Conservation (phyloP, 2,329 filamentous ascomycete genomes). For the Epichloe bromicola region DNA sequence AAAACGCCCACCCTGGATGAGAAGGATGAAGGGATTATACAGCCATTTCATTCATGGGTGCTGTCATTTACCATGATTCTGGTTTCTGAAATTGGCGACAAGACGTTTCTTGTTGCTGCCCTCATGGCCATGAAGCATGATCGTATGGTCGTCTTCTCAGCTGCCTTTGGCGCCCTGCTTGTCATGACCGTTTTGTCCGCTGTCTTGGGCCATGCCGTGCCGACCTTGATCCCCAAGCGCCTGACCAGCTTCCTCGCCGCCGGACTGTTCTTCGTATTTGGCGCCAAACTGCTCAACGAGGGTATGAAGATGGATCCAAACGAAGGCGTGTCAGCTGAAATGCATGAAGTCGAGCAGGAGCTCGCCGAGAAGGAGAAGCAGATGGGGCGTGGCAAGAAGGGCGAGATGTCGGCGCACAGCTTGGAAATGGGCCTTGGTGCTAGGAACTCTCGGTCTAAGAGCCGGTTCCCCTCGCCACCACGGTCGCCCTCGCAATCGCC, state of each 20-base stretch:
- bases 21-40: constrained; percentile 51
- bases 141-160: constrained; percentile 82
- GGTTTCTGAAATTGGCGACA: constrained; percentile 93
- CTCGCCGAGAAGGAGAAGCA: constrained; percentile 87
- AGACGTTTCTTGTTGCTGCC: constrained; percentile 92
- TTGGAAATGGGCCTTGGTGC: constrained; percentile 67
- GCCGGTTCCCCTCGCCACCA: constrained; percentile 66
- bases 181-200: constrained; percentile 94
- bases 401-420: constrained; percentile 53
- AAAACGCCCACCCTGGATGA: constrained; percentile 19
- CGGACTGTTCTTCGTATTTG: constrained; percentile 79
- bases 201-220: constrained; percentile 81
- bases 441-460: constrained; percentile 59
- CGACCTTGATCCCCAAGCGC: constrained; percentile 77
- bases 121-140: constrained; percentile 99
- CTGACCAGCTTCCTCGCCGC: constrained; percentile 81
- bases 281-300: constrained; percentile 70
- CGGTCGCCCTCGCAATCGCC: constrained; percentile 63
- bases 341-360: constrained; percentile 93
- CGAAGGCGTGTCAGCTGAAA: constrained; percentile 89
- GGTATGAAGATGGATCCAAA: constrained; percentile 79
- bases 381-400: constrained; percentile 39
- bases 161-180: constrained; percentile 82
- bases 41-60: constrained; percentile 75
- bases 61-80: constrained; percentile 96